phyloP scores from a whole-genome alignment of 306 rosid species.

The Adenanthera pavonina region DNA sequence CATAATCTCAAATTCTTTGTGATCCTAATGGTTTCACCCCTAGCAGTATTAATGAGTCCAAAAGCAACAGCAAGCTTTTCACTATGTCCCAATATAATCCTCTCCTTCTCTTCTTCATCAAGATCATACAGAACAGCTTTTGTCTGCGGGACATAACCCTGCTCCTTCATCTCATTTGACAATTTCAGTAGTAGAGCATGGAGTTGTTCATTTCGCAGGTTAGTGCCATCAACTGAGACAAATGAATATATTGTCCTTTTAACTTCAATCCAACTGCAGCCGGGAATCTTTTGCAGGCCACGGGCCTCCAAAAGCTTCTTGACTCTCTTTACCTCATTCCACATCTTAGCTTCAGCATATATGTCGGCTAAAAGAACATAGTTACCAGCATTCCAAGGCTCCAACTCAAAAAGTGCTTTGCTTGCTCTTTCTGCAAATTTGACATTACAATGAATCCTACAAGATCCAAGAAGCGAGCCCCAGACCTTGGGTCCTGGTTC shows the following conservation, averaged over 20 bases:
- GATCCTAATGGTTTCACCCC: constrained; percentile 77
- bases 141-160: constrained; percentile 74
- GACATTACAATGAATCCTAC: constrained; percentile 83
- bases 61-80: constrained; percentile 93
- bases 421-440: constrained; percentile 89
- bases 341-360: constrained; percentile 75
- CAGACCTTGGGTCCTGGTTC: constrained; percentile 86
- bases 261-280: constrained; percentile 91
- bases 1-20: constrained; percentile 88
- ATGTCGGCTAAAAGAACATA: constrained; percentile 88
- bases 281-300: constrained; percentile 75
- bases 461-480: constrained; percentile 93
- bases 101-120: constrained; percentile 87
- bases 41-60: constrained; percentile 76
- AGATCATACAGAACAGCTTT: constrained; percentile 75
- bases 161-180: constrained; percentile 76
- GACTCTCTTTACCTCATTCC: constrained; percentile 75
- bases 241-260: constrained; percentile 71
- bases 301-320: constrained; percentile 66
- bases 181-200: constrained; percentile 68
- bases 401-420: constrained; percentile 69
- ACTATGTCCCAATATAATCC: constrained; percentile 81
- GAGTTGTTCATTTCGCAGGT: constrained; percentile 70
- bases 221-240: constrained; percentile 65
- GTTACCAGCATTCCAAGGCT: constrained; percentile 87